These are phyloP conservation scores for Aquilaria malaccensis DNA, from an alignment of 345 rosid species.

Conservation along the genomic window DNA sequence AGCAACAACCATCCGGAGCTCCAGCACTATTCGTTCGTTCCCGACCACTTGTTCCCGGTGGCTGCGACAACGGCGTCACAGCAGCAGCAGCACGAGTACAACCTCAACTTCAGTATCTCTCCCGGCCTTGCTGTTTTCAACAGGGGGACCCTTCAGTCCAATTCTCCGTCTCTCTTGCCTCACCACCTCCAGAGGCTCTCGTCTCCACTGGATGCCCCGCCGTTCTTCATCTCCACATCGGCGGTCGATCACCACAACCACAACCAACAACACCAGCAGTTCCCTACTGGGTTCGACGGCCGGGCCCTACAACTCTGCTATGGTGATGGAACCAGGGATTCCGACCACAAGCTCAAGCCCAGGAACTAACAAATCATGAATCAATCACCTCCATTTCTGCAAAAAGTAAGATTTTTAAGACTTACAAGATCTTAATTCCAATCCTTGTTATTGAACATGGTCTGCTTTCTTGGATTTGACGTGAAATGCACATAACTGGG, in stretches of 20 bases:
- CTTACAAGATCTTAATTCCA: neutral
- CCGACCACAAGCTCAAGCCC: constrained; percentile 81
- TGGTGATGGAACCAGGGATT: constrained; percentile 60
- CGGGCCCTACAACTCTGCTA: constrained; percentile 63
- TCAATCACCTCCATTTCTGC: constrained; percentile 25
- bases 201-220: constrained; percentile 48
- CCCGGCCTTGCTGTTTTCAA: constrained; percentile 80
- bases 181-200: constrained; percentile 69
- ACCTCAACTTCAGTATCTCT: constrained; percentile 78
- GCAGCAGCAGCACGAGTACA: constrained; percentile 37
- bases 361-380: constrained; percentile 40
- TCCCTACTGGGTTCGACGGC: constrained; percentile 50
- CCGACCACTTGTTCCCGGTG: constrained; percentile 73
- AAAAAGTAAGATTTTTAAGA: constrained; percentile 31
- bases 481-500: constrained; percentile 18
- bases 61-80: constrained; percentile 34
- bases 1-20: constrained; percentile 44
- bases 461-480: constrained; percentile 20
- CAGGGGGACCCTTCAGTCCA: constrained; percentile 99
- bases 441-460: neutral
- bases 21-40: constrained; percentile 67
- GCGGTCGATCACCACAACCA: constrained; percentile 60
- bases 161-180: constrained; percentile 74
- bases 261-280: constrained; percentile 44
- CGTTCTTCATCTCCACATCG: constrained; percentile 59